Evolutionary conservation across 2,329 filamentous ascomycete species (phyloP).

Genomic region (Fusarium poae): DNA sequence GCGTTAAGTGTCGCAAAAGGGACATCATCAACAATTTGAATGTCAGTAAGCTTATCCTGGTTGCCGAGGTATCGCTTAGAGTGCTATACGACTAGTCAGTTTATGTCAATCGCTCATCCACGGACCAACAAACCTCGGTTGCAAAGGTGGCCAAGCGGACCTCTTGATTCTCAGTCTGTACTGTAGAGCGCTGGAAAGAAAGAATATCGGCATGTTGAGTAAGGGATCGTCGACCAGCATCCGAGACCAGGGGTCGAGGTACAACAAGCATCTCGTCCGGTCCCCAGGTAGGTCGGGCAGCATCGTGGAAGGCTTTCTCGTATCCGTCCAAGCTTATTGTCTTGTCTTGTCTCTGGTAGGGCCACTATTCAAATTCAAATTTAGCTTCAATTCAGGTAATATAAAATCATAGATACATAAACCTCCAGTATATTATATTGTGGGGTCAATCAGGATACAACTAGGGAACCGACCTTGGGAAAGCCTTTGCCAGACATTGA

Average conservation of each 20-base stretch:
- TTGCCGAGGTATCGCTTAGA: slow-evolving; percentile 66
- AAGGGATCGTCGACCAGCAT: slow-evolving; percentile 52
- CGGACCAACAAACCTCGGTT: slow-evolving; percentile 59
- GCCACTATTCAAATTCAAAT: slow-evolving; percentile 75
- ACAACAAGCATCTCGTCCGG: slow-evolving; percentile 80
- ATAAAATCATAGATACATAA: slow-evolving; percentile 53
- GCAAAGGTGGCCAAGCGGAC: slow-evolving; percentile 74
- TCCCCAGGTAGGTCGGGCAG: slow-evolving; percentile 84
- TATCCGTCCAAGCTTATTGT: slow-evolving; percentile 72
- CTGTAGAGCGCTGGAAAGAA: slow-evolving; percentile 56
- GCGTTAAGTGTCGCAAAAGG: slow-evolving; percentile 68
- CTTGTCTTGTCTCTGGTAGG: slow-evolving; percentile 84
- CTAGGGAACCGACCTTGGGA: slow-evolving; percentile 83
- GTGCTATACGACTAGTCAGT: slow-evolving; percentile 57
- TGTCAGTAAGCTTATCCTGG: slow-evolving; percentile 68
- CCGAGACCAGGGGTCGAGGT: slow-evolving; percentile 54
- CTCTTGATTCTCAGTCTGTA: slow-evolving; percentile 74
- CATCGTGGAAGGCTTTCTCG: slow-evolving; percentile 78
- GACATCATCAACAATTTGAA: slow-evolving; percentile 67
- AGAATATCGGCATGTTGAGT: slow-evolving; percentile 51
- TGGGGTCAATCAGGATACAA: slow-evolving; percentile 53
- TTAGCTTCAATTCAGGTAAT: slow-evolving; percentile 60
- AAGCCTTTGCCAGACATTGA: slow-evolving; percentile 73
- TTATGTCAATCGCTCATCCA: neutral
- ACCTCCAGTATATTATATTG: slow-evolving; percentile 43